Percentiles rank a stretch among this genome's conserved stretches.
These are phyloP conservation scores for Borovskyia barvae DNA, from an alignment of 208 protist genomes.

Conservation along the genomic window DNA sequence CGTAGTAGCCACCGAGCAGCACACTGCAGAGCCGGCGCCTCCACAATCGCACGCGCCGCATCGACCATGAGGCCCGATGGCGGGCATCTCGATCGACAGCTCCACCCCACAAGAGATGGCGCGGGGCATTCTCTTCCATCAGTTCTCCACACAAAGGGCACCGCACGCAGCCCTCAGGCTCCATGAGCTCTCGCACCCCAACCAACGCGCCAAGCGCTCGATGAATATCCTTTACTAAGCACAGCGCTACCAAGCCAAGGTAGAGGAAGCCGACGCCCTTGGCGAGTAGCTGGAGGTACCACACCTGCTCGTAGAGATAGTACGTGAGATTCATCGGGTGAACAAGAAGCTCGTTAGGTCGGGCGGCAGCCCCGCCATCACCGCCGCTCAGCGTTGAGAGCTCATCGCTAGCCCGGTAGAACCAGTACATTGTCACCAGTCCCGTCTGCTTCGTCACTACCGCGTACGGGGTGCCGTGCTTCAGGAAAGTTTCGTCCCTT, in stretches of 20 bases:
- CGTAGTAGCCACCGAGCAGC: conserved; percentile 13
- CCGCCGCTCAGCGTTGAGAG: conserved; percentile 5
- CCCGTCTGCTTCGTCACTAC: conserved; percentile 20
- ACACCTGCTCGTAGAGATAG: conserved; percentile 32
- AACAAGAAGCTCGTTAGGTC: conserved; percentile 3
- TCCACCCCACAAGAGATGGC: conserved; percentile 9
- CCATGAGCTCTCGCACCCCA: conserved; percentile 48
- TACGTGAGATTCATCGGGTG: conserved; percentile 20
- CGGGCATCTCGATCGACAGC: conserved; percentile 8
- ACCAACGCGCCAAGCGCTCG: conserved; percentile 39
- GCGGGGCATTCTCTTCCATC: conserved; percentile 22
- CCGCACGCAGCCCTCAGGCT: conserved; percentile 48
- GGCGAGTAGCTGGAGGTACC: conserved; percentile 23
- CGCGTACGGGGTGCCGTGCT: conserved; percentile 38
- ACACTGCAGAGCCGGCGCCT: conserved; percentile 17
- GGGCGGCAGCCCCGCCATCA: not conserved
- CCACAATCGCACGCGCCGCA: conserved; percentile 21
- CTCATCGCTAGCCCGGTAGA: conserved; percentile 21
- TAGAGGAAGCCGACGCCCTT: conserved; percentile 7
- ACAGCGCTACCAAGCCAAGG: conserved; percentile 15
- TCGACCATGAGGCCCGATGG: not conserved
- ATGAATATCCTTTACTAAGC: conserved; percentile 31
- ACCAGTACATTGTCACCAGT: conserved; percentile 37
- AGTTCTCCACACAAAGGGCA: conserved; percentile 62
- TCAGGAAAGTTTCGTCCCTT: conserved; percentile 9